Conservation (phyloP, 2,329 filamentous ascomycete species). For the Pyrenochaeta sp. region DNA sequence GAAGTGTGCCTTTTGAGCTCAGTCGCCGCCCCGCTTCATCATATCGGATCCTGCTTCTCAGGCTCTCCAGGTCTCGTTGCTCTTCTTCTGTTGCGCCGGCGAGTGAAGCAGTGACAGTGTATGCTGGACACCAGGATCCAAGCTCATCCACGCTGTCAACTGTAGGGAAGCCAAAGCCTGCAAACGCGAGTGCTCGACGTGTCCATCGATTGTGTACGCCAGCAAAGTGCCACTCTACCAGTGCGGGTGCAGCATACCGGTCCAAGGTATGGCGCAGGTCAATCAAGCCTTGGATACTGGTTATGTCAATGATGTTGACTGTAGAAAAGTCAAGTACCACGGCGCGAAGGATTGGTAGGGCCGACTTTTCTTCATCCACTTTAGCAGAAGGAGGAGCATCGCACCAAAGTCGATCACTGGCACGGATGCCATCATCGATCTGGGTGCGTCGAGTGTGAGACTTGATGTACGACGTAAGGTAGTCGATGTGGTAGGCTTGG, state of each 20-base stretch:
- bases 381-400: conserved; percentile 52
- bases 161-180: conserved; percentile 61
- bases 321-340: conserved; percentile 65
- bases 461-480: conserved; percentile 74
- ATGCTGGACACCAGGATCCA: conserved; percentile 33
- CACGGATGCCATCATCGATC: conserved; percentile 26
- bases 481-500: conserved; percentile 82
- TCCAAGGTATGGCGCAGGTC: conserved; percentile 65
- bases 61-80: conserved; percentile 8
- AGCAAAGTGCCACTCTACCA: conserved; percentile 58
- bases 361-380: conserved; percentile 10
- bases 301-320: conserved; percentile 66
- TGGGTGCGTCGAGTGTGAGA: conserved; percentile 42
- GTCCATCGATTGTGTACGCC: conserved; percentile 65
- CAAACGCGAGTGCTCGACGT: conserved; percentile 63
- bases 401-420: conserved; percentile 63
- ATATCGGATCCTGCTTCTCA: conserved; percentile 1
- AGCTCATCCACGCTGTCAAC: conserved; percentile 4
- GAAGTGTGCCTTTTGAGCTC: not conserved
- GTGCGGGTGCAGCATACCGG: conserved; percentile 54
- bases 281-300: conserved; percentile 62
- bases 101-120: conserved; percentile 25
- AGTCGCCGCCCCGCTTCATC: conserved; percentile 16
- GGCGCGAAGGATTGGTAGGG: conserved; percentile 61
- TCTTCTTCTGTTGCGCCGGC: conserved; percentile 28